These are phyloP conservation scores for Thermochaetoides dissita DNA, from an alignment of 2,329 filamentous ascomycete genomes.

Conservation along the genomic window DNA sequence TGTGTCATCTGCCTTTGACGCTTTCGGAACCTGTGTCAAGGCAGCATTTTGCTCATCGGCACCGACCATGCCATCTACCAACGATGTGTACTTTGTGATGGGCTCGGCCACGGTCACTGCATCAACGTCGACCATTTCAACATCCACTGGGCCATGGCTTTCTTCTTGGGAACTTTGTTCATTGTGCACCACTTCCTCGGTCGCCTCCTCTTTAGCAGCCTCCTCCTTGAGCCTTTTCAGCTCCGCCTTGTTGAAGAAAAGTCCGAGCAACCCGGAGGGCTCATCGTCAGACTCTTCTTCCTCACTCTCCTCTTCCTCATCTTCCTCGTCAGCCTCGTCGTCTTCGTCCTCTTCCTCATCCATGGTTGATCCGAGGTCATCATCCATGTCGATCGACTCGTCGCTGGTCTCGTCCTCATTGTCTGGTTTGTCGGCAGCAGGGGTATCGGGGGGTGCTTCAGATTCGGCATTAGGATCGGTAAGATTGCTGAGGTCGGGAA, in stretches of 20 bases:
- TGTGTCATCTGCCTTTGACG: background rate
- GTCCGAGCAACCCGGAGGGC: conserved; percentile 35
- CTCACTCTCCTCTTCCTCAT: conserved; percentile 27
- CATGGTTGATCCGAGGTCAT: conserved; percentile 48
- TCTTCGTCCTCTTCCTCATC: conserved; percentile 26
- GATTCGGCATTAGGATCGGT: conserved; percentile 15
- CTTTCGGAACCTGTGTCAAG: no score
- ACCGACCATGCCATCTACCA: no score
- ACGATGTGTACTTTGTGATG: no score
- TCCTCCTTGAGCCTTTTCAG: conserved; percentile 37
- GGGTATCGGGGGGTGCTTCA: no score
- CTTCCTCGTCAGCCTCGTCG: conserved; percentile 31
- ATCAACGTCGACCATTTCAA: conserved; percentile 22
- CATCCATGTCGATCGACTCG: conserved; percentile 56
- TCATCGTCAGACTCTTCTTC: conserved; percentile 17
- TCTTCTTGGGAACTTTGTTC: background rate
- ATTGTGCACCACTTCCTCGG: conserved; percentile 8
- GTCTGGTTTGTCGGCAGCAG: no score
- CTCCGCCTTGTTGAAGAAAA: conserved; percentile 47
- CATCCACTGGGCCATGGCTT: conserved; percentile 11
- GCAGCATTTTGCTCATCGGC: background rate
- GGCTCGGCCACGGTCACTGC: background rate
- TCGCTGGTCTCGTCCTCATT: conserved; percentile 41
- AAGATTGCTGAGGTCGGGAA: conserved; percentile 33
- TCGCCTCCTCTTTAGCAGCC: conserved; percentile 17